phyloP scores from a whole-genome alignment of 805 yeast species.

The Schwanniomyces vanrijiae region DNA sequence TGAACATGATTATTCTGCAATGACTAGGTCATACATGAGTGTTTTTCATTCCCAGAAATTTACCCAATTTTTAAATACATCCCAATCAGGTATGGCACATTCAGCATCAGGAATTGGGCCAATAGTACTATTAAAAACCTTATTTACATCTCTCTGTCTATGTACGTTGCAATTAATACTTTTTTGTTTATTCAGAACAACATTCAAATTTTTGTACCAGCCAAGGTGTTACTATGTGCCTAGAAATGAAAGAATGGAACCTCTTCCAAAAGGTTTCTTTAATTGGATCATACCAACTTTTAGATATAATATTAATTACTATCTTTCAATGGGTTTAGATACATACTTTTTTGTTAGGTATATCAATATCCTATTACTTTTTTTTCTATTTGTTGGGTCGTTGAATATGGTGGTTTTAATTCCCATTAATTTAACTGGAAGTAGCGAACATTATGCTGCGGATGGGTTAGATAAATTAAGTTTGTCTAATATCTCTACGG shows the following conservation, averaged over 20 bases:
- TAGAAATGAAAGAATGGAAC: conserved; percentile 33
- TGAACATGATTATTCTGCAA: conserved; percentile 21
- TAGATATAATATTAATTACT: conserved; percentile 39
- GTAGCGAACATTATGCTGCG: conserved; percentile 23
- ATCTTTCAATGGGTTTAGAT: conserved; percentile 62
- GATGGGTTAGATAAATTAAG: conserved; percentile 68
- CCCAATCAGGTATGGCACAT: conserved; percentile 62
- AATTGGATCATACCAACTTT: conserved; percentile 56
- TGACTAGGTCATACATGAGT: conserved; percentile 27
- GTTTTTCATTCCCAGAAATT: conserved; percentile 28
- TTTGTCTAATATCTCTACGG: conserved; percentile 63
- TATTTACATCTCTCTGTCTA: conserved; percentile 52
- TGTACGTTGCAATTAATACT: conserved; percentile 52
- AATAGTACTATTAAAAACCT: conserved; percentile 53
- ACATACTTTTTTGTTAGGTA: conserved; percentile 72
- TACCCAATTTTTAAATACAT: conserved; percentile 46
- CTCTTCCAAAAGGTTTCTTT: conserved; percentile 43
- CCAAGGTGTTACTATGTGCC: conserved; percentile 51
- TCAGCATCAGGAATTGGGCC: conserved; percentile 57
- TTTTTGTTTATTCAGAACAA: conserved; percentile 36
- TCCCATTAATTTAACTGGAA: conserved; percentile 60
- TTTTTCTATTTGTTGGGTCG: conserved; percentile 53
- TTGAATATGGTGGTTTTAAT: conserved; percentile 59
- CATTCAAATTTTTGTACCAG: conserved; percentile 48
- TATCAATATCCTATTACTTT: conserved; percentile 47